phyloP scores from a whole-genome alignment of 2,329 filamentous ascomycete species.

The Diaporthe humulicola region DNA sequence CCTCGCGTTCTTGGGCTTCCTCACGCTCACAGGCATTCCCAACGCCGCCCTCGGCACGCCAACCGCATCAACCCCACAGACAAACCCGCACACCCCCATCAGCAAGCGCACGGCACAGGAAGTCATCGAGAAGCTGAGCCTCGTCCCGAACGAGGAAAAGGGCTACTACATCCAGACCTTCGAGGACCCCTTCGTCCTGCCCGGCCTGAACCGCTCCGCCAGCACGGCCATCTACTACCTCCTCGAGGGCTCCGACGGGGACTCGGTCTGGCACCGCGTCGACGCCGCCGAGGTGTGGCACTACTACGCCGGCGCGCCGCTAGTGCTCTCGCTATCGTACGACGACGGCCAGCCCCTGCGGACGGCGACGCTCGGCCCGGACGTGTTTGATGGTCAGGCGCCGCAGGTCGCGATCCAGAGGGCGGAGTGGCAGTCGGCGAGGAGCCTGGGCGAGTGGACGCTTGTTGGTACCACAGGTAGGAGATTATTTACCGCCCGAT shows the following conservation, averaged over 20 bases:
- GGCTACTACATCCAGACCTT: constrained; percentile 64
- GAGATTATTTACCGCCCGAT: neutral
- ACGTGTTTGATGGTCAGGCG: constrained; percentile 56
- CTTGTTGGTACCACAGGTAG: constrained; percentile 55
- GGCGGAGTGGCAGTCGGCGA: constrained; percentile 61
- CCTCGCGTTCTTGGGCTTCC: neutral
- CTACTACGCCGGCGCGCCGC: constrained; percentile 65
- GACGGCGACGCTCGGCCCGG: constrained; percentile 54
- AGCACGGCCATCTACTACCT: constrained; percentile 68
- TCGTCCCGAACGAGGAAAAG: constrained; percentile 61
- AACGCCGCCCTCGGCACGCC: neutral
- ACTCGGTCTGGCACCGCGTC: constrained; percentile 65
- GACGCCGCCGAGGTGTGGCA: constrained; percentile 66
- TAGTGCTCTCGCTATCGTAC: constrained; percentile 58
- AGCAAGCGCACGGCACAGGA: constrained; percentile 55
- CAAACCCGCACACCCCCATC: neutral
- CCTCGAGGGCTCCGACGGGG: constrained; percentile 56
- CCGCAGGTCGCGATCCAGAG: constrained; percentile 59
- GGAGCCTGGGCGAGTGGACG: constrained; percentile 61
- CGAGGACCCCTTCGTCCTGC: constrained; percentile 50
- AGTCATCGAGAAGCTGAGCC: constrained; percentile 57
- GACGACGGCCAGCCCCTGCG: constrained; percentile 57
- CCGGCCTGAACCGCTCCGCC: constrained; percentile 52
- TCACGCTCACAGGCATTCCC: neutral
- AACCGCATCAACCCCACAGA: neutral